Evolutionary conservation across 2,329 filamentous ascomycete species (phyloP).

Genomic region (Parascedosporium putredinis): DNA sequence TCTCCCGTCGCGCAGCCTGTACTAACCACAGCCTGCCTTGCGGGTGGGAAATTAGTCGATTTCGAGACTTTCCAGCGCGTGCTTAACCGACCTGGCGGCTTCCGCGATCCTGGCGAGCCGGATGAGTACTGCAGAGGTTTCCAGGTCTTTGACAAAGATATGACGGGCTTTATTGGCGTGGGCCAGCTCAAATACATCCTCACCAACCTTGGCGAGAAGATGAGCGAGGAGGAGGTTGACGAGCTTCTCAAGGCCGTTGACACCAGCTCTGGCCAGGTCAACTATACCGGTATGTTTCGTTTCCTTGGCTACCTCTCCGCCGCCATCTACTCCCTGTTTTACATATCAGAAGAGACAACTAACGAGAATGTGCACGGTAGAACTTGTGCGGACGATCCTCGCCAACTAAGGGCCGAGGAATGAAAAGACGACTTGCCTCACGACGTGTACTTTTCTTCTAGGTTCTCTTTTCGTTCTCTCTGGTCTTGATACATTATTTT

Average conservation of each 20-base stretch:
- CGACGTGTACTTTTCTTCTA: not conserved
- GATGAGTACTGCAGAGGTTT: slow-evolving; percentile 98
- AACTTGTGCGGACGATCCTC: slow-evolving; percentile 77
- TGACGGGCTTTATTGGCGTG: slow-evolving; percentile 95
- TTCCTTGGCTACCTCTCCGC: too few species aligned
- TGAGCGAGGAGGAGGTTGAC: slow-evolving; percentile 97
- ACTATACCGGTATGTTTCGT: slow-evolving; percentile 76
- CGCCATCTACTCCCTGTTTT: too few species aligned
- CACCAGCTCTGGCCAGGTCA: slow-evolving; percentile 90
- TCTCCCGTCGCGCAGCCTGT: not conserved
- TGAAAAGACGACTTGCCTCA: too few species aligned
- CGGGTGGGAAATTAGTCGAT: slow-evolving; percentile 59
- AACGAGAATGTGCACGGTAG: slow-evolving; percentile 28
- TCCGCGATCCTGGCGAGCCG: slow-evolving; percentile 94
- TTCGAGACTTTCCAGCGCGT: slow-evolving; percentile 96
- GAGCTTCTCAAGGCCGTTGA: slow-evolving; percentile 98
- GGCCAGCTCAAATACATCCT: slow-evolving; percentile 97
- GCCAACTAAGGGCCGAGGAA: slow-evolving; percentile 52
- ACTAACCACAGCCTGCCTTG: not conserved
- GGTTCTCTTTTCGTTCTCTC: too few species aligned
- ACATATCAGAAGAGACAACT: too few species aligned
- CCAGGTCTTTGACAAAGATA: slow-evolving; percentile 98
- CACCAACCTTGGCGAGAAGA: slow-evolving; percentile 97
- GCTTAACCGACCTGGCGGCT: slow-evolving; percentile 93
- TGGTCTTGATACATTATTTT: not conserved